Conservation (phyloP, 257 asterid genomes). For the Scutellaria barbata region DNA sequence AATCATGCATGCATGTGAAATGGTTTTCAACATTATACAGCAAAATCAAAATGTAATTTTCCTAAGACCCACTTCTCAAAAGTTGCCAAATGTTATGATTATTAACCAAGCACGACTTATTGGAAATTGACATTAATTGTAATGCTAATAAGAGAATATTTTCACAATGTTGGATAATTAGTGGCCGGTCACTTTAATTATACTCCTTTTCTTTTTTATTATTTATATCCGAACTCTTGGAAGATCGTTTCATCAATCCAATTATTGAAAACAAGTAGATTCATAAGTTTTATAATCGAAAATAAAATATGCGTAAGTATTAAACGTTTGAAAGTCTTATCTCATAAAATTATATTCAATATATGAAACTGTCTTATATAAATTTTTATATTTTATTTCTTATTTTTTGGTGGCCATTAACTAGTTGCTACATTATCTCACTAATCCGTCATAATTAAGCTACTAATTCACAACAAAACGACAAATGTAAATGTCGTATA, state of each 20-base stretch:
- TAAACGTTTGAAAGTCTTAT: too few species aligned
- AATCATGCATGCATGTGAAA: slow-evolving; percentile 36
- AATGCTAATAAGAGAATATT: neutral
- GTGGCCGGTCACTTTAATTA: slow-evolving; percentile 9
- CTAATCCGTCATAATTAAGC: slow-evolving; percentile 26
- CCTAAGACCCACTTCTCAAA: slow-evolving; percentile 27
- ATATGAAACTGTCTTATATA: too few species aligned
- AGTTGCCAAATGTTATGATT: slow-evolving; percentile 28
- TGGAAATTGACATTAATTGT: slow-evolving; percentile 24
- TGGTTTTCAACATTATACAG: slow-evolving; percentile 41
- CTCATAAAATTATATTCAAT: too few species aligned
- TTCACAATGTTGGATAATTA: slow-evolving; percentile 22
- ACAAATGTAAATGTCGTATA: slow-evolving; percentile 20
- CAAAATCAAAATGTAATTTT: slow-evolving; percentile 35
- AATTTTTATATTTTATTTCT: neutral
- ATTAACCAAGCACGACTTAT: slow-evolving; percentile 34
- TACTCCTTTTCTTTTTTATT: neutral
- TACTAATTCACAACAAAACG: slow-evolving; percentile 18
- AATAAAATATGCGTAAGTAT: too few species aligned
- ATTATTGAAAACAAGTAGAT: too few species aligned
- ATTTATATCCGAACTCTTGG: too few species aligned
- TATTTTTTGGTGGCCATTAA: slow-evolving; percentile 20
- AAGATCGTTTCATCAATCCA: too few species aligned
- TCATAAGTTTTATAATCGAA: too few species aligned
- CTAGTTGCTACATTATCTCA: slow-evolving; percentile 16